Evolutionary conservation across 805 yeast species (phyloP).

Genomic region (Pichia exigua): DNA sequence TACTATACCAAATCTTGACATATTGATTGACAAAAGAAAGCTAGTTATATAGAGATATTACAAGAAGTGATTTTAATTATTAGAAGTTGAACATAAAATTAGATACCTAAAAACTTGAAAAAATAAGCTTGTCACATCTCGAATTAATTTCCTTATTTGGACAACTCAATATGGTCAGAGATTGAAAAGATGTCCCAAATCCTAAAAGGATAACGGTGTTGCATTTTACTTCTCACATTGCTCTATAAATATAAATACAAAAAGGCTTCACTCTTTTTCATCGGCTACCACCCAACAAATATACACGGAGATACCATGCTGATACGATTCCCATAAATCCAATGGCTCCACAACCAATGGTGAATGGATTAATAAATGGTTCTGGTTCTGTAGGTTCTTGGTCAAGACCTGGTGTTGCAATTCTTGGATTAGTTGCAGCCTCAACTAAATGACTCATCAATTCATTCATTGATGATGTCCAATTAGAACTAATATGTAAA

Average conservation of each 20-base stretch:
- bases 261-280: background rate
- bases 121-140: background rate
- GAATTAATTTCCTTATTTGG: background rate
- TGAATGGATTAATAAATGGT: conserved; percentile 39
- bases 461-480: conserved; percentile 84
- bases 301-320: conserved; percentile 56
- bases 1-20: background rate
- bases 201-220: background rate
- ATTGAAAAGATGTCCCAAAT: no score
- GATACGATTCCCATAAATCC: conserved; percentile 58
- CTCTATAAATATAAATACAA: background rate
- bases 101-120: background rate
- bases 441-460: conserved; percentile 81
- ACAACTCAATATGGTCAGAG: background rate
- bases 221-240: background rate
- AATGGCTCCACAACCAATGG: conserved; percentile 63
- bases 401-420: conserved; percentile 70
- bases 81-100: background rate
- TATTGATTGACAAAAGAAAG: background rate
- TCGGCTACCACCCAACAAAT: conserved; percentile 13
- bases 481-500: conserved; percentile 78
- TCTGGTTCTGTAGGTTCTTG: conserved; percentile 48
- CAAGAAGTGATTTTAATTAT: no score
- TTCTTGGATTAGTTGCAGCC: conserved; percentile 72
- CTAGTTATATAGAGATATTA: no score